Conservation (phyloP, 768 basidiomycete species). For the Pleurotus tuber-regium region DNA sequence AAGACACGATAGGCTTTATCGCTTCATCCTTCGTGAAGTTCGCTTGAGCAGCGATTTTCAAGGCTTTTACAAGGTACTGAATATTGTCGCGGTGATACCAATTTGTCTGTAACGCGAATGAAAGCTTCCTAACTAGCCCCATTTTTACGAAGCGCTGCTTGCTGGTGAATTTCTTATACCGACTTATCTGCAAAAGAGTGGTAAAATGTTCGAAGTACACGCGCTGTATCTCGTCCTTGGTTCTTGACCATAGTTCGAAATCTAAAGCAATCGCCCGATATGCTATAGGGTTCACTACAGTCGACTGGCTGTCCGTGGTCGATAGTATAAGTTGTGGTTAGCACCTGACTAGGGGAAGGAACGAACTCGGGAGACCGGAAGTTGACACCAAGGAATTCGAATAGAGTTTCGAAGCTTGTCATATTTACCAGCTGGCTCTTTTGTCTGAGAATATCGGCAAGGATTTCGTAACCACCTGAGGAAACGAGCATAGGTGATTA, state of each 20-base stretch:
- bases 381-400: constrained; percentile 85
- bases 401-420: constrained; percentile 77
- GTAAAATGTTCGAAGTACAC: constrained; percentile 81
- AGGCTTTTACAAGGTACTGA: constrained; percentile 52
- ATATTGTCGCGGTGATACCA: constrained; percentile 64
- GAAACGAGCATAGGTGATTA: too few relatives aligned
- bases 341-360: not conserved
- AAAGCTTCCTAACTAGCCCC: constrained; percentile 65
- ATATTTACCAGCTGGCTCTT: constrained; percentile 78
- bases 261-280: constrained; percentile 85
- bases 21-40: constrained; percentile 70
- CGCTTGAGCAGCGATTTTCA: constrained; percentile 59
- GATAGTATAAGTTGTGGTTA: constrained; percentile 6
- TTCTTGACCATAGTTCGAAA: constrained; percentile 85
- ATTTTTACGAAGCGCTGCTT: constrained; percentile 72
- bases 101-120: constrained; percentile 80
- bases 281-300: constrained; percentile 77
- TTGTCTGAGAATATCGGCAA: constrained; percentile 67
- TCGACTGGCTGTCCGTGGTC: constrained; percentile 57
- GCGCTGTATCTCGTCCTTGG: constrained; percentile 68
- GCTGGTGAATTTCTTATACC: constrained; percentile 75
- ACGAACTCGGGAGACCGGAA: constrained; percentile 79
- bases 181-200: constrained; percentile 69
- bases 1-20: constrained; percentile 85
- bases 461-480: constrained; percentile 86